phyloP scores from a whole-genome alignment of 2,329 filamentous ascomycete genomes.

The Cytospora mali region DNA sequence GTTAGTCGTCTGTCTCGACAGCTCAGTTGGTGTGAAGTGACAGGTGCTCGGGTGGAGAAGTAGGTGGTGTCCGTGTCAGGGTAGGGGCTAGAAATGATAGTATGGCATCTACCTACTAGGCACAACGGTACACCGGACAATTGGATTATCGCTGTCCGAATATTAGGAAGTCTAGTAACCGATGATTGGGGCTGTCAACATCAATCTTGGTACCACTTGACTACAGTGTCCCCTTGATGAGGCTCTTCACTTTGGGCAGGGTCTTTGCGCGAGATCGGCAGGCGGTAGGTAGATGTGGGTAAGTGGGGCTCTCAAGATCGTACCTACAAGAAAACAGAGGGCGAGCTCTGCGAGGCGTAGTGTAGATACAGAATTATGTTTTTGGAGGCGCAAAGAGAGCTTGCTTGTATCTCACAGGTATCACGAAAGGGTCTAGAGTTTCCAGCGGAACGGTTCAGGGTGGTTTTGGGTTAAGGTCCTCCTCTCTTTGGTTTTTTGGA shows the following conservation, averaged over 20 bases:
- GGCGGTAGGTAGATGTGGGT: conserved; percentile 19
- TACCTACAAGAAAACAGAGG: conserved; percentile 11
- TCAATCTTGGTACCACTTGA: background rate
- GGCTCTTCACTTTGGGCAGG: conserved; percentile 15
- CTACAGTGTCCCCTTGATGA: conserved; percentile 6
- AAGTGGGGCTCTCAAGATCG: conserved; percentile 25
- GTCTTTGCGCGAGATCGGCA: conserved; percentile 25
- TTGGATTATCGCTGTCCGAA: background rate
- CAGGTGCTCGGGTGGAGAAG: background rate
- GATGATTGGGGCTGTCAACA: background rate
- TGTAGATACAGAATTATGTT: background rate
- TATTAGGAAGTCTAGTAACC: background rate
- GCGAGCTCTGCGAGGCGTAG: conserved; percentile 1
- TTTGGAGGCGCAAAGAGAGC: background rate
- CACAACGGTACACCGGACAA: background rate
- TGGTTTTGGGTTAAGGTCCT: too few relatives aligned
- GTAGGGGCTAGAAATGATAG: background rate
- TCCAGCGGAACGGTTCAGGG: background rate
- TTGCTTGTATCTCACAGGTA: background rate
- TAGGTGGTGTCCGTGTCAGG: background rate
- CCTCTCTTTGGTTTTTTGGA: too few relatives aligned
- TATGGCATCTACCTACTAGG: background rate
- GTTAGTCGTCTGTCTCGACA: background rate
- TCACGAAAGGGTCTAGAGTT: background rate
- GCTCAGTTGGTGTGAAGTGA: background rate